phyloP scores from a whole-genome alignment of 352 stramenopile genomes.

The Globisporangium paddicum region DNA sequence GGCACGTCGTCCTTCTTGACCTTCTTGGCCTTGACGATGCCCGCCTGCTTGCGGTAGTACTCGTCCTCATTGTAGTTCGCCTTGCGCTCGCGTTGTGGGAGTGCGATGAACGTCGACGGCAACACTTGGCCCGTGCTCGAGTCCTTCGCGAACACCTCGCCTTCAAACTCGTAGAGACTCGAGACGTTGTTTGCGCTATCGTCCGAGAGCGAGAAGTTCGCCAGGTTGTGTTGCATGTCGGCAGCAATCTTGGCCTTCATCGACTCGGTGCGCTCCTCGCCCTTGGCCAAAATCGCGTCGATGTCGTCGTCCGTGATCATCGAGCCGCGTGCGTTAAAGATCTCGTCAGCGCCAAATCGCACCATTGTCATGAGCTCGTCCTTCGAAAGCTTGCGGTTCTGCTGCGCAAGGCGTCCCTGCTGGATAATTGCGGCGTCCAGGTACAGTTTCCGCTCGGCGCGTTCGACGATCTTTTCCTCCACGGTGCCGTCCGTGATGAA shows the following conservation, averaged over 20 bases:
- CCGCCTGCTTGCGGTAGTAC: conserved; percentile 91
- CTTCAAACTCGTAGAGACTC: conserved; percentile 88
- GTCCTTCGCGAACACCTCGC: conserved; percentile 89
- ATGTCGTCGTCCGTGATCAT: conserved; percentile 93
- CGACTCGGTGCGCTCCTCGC: conserved; percentile 86
- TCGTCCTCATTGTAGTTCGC: conserved; percentile 96
- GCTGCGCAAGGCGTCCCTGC: conserved; percentile 94
- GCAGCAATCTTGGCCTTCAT: conserved; percentile 86
- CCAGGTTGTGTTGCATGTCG: conserved; percentile 95
- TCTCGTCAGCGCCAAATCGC: conserved; percentile 84
- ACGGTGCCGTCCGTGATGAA: conserved; percentile 97
- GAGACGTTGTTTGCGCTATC: conserved; percentile 79
- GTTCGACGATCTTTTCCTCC: conserved; percentile 99
- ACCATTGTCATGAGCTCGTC: conserved; percentile 98
- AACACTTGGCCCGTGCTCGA: conserved; percentile 67
- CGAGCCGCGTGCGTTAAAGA: conserved; percentile 83
- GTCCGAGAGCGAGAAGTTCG: conserved; percentile 92
- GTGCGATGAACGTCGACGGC: conserved; percentile 88
- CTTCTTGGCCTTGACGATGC: conserved; percentile 80
- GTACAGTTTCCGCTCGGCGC: conserved; percentile 98
- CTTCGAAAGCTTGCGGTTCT: conserved; percentile 92
- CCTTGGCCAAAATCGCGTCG: conserved; percentile 88
- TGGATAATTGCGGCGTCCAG: conserved; percentile 99
- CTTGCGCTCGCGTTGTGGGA: conserved; percentile 85
- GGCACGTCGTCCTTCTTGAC: conserved; percentile 87